Base-by-base conservation (phyloP, 768 basidiomycete species). In the Auriscalpium vulgare region DNA sequence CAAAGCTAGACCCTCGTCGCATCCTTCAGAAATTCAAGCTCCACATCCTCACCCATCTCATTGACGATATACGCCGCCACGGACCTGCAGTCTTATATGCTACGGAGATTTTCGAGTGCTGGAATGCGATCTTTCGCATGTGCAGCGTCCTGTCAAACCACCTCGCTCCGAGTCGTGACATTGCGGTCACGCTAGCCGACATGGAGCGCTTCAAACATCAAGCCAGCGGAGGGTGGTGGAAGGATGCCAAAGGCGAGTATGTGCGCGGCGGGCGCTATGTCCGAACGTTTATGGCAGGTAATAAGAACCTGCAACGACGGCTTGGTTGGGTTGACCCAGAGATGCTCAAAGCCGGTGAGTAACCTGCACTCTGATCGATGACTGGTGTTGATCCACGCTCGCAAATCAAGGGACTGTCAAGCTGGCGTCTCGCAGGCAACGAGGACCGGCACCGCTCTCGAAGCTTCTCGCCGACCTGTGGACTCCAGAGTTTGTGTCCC, bases 131-230 rank as follows among this genome's bases (percentile, higher is more conserved):
- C 7, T 76, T 76, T 53, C 63, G 73, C 3, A 58, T 62, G 17
- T 72, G 71, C 43, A 74, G 71, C 0, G 63, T 76, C 19, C 60
- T 67, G 14, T 69, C 67, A 8, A 78, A 78, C 48, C 75, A 74
- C 34, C 68, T 66, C 11, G 69, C 75, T 0, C 74, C 75, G 11
- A 76, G 77, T 45, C 71, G 71, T 1, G 71, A 74, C 52, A 73
- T 77, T 48, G 74, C 75, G 0, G 38, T 57, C 6, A 58, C 71
- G 10, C 64, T 76, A 7, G 63, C 69, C 0, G 53, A 61, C 1
- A 65, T 67, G 29, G 66, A 75, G 14, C 29, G 53, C 0, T 52
- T 75, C 2, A 70, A 71, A 64, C 67, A 72, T 43, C 6, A 65
- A 50, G 44, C 72, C 40, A 57, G 60, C 47, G 64, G 74, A 37